Evolutionary conservation across 306 rosid genomes (phyloP).

Genomic region (Cicer arietinum): DNA sequence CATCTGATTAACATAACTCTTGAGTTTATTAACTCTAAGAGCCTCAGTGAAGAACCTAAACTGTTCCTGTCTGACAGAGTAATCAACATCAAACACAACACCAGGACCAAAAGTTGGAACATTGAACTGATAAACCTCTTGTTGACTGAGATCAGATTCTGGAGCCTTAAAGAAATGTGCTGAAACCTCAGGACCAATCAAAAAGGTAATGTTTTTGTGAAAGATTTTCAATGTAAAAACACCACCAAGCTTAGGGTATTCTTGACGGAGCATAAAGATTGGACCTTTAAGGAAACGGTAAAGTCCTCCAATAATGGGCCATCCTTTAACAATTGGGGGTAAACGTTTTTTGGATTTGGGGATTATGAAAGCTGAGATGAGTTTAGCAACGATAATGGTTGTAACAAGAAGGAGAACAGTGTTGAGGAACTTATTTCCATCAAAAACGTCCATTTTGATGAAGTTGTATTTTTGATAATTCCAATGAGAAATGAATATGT

Average conservation of each 20-base stretch:
- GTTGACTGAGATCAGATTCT: slow-evolving; percentile 91
- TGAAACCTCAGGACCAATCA: slow-evolving; percentile 94
- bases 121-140: slow-evolving; percentile 92
- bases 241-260: slow-evolving; percentile 83
- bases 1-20: slow-evolving; percentile 96
- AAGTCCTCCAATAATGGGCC: slow-evolving; percentile 77
- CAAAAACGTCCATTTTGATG: slow-evolving; percentile 45
- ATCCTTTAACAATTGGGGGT: slow-evolving; percentile 64
- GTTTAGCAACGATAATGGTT: slow-evolving; percentile 66
- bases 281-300: slow-evolving; percentile 82
- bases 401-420: slow-evolving; percentile 64
- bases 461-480: not conserved
- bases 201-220: slow-evolving; percentile 77
- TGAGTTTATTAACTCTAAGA: slow-evolving; percentile 77
- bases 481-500: not conserved
- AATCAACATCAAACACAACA: slow-evolving; percentile 94
- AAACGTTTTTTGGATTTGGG: slow-evolving; percentile 67
- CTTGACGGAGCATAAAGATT: slow-evolving; percentile 74
- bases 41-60: slow-evolving; percentile 94
- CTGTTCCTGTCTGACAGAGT: slow-evolving; percentile 87
- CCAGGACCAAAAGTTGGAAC: slow-evolving; percentile 97
- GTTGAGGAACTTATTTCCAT: slow-evolving; percentile 46
- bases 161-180: slow-evolving; percentile 90
- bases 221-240: slow-evolving; percentile 78
- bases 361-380: slow-evolving; percentile 57